Evolutionary conservation across 2,329 filamentous ascomycete species (phyloP).

Genomic region (Metarhizium brunneum): DNA sequence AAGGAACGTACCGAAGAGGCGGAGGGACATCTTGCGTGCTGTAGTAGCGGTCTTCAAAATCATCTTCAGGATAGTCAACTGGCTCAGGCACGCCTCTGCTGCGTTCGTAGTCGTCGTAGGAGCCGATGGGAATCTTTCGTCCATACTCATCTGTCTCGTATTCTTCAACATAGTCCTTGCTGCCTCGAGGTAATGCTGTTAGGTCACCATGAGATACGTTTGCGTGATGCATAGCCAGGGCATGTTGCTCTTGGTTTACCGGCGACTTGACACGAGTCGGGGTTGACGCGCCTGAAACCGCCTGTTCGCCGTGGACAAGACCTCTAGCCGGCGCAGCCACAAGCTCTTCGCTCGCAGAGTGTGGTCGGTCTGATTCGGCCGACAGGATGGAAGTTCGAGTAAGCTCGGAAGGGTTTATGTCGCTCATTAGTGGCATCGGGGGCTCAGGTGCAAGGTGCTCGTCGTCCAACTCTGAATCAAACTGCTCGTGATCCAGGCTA

Average conservation of each 20-base stretch:
- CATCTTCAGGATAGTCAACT: conserved; percentile 30
- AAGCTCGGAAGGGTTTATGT: conserved; percentile 75
- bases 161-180: conserved; percentile 34
- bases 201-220: conserved; percentile 53
- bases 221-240: conserved; percentile 59
- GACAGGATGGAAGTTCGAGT: conserved; percentile 83
- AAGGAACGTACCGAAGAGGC: conserved; percentile 57
- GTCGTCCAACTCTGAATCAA: conserved; percentile 42
- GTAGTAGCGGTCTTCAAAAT: conserved; percentile 39
- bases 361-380: conserved; percentile 64
- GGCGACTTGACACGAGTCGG: conserved; percentile 52
- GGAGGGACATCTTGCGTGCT: conserved; percentile 54
- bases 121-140: conserved; percentile 30
- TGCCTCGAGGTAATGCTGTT: conserved; percentile 40
- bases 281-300: conserved; percentile 50
- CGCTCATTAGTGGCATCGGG: conserved; percentile 82
- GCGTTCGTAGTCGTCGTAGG: conserved; percentile 34
- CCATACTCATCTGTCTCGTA: conserved; percentile 39
- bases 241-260: conserved; percentile 42
- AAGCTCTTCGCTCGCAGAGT: conserved; percentile 55
- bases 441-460: conserved; percentile 46
- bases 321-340: conserved; percentile 32
- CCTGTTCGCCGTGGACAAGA: conserved; percentile 53
- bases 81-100: conserved; percentile 17
- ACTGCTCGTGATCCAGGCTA: conserved; percentile 34